A percentile compares a stretch with the other conserved stretches of the same genome.
Conservation (phyloP, 148 eudicot genomes). For the Rhododendron simsii region DNA sequence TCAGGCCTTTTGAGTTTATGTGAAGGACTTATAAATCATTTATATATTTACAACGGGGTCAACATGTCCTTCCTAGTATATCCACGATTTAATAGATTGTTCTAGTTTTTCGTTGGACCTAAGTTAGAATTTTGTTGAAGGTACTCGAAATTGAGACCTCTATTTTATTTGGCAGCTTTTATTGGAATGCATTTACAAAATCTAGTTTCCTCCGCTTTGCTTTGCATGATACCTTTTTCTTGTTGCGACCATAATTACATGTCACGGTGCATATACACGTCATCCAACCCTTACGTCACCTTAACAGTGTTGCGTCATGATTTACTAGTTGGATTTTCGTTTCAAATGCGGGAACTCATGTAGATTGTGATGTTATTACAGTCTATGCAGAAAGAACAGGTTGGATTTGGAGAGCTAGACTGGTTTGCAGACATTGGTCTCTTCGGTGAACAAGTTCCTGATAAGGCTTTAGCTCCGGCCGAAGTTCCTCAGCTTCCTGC, state of each 20-base stretch:
- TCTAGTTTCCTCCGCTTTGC: background rate
- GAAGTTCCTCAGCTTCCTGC: constrained; percentile 89
- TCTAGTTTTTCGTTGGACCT: no score
- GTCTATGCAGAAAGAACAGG: constrained; percentile 66
- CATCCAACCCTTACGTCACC: background rate
- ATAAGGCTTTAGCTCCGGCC: constrained; percentile 61
- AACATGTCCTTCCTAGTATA: no score
- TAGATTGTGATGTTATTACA: background rate
- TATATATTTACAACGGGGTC: no score
- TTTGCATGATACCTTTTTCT: background rate
- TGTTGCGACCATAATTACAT: background rate
- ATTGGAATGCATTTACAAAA: background rate
- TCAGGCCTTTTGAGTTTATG: no score
- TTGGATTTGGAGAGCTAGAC: constrained; percentile 71
- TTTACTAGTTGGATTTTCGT: background rate
- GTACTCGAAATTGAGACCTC: background rate
- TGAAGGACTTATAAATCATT: no score
- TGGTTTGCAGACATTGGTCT: constrained; percentile 68
- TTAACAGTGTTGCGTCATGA: background rate
- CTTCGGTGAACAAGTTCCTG: constrained; percentile 57
- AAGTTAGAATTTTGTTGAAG: no score
- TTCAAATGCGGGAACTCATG: background rate
- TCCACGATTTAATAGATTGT: no score
- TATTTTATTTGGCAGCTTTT: background rate
- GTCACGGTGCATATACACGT: no score